These are phyloP conservation scores for Termitomyces sp. DNA, from an alignment of 768 basidiomycete species.

Conservation along the genomic window DNA sequence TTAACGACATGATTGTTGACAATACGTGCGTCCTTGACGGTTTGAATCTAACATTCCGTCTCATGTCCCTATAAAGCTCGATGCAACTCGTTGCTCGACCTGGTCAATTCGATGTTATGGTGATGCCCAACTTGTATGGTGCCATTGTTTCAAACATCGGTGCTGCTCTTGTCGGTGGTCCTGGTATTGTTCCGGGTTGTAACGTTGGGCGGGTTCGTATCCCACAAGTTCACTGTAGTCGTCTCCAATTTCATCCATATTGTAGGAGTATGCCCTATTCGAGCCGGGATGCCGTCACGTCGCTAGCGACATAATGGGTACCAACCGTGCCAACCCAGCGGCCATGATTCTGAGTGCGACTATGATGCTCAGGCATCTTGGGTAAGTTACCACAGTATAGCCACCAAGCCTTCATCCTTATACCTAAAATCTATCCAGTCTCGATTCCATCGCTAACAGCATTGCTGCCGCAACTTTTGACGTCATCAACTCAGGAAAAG, in stretches of 20 bases:
- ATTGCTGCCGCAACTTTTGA: constrained; percentile 92
- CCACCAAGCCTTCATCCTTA: not conserved
- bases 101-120: constrained; percentile 98
- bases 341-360: constrained; percentile 97
- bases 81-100: constrained; percentile 99
- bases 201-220: constrained; percentile 84
- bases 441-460: constrained; percentile 89
- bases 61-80: constrained; percentile 48
- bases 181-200: constrained; percentile 96
- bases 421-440: constrained; percentile 42
- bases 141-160: constrained; percentile 98
- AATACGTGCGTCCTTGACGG: constrained; percentile 67
- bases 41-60: not conserved
- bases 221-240: not conserved
- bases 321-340: constrained; percentile 93
- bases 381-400: constrained; percentile 45
- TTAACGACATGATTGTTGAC: constrained; percentile 99
- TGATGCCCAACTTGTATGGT: constrained; percentile 97
- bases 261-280: constrained; percentile 92
- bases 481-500: constrained; percentile 83
- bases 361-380: constrained; percentile 96
- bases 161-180: constrained; percentile 96
- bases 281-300: constrained; percentile 98
- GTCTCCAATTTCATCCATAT: constrained; percentile 6
- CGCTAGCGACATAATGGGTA: constrained; percentile 94